phyloP scores from a whole-genome alignment of 768 basidiomycete genomes.

The Lanmaoa pseudosensibilis region DNA sequence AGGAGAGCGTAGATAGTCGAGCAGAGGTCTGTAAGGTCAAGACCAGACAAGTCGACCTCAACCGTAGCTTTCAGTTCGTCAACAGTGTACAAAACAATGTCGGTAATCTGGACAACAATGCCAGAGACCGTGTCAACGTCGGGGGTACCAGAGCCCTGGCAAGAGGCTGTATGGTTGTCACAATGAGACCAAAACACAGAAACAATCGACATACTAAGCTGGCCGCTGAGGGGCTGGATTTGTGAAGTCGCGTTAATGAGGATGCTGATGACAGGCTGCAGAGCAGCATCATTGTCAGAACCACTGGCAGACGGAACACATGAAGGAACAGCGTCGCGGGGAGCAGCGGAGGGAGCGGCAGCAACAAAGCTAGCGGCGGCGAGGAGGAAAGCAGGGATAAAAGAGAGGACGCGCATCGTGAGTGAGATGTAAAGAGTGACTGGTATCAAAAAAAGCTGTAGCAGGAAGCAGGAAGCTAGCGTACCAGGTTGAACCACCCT shows the following conservation, averaged over 20 bases:
- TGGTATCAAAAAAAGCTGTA: neutral
- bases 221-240: neutral
- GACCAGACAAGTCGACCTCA: neutral
- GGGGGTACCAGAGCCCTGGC: neutral
- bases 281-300: neutral
- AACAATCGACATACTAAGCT: neutral
- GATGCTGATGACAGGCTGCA: constrained; percentile 7
- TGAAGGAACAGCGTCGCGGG: neutral
- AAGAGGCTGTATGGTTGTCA: neutral
- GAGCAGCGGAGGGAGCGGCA: constrained; percentile 7
- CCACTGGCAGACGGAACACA: neutral
- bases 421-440: constrained; percentile 15
- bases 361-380: constrained; percentile 18
- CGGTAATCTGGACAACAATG: constrained; percentile 2
- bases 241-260: neutral
- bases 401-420: constrained; percentile 29
- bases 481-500: neutral
- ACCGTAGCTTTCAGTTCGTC: neutral
- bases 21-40: neutral
- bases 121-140: neutral
- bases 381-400: constrained; percentile 20
- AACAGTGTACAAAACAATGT: neutral
- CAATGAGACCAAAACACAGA: accelerated
- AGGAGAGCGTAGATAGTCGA: neutral
- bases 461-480: neutral